Percentiles rank a stretch among this genome's conserved stretches.
Conservation (phyloP, 2,329 filamentous ascomycete species). For the Capronia americana region DNA sequence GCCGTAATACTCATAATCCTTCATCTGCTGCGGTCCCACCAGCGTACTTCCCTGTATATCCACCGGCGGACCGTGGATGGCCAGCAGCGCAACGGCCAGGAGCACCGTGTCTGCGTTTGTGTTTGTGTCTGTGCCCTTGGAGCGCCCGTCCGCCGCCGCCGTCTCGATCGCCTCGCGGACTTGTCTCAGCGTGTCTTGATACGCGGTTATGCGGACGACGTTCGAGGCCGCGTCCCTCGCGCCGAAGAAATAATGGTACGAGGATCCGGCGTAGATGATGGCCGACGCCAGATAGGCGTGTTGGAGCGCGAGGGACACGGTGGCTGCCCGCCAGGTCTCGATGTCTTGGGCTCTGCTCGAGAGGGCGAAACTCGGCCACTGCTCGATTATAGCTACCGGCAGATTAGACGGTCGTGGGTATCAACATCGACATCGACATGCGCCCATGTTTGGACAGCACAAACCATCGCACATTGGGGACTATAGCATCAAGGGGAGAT, state of each 20-base stretch:
- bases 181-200: constrained; percentile 19
- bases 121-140: neutral
- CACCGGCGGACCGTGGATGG: constrained; percentile 18
- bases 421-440: neutral
- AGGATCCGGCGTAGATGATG: constrained; percentile 27
- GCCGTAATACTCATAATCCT: constrained; percentile 26
- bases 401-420: constrained; percentile 5
- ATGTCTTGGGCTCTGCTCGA: constrained; percentile 20
- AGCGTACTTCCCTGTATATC: constrained; percentile 2
- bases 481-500: neutral
- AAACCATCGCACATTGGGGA: neutral
- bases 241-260: constrained; percentile 28
- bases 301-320: constrained; percentile 18
- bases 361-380: constrained; percentile 27
- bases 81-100: constrained; percentile 23
- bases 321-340: constrained; percentile 23
- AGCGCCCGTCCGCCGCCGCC: neutral
- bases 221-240: constrained; percentile 8
- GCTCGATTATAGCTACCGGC: constrained; percentile 24
- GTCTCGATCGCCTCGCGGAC: constrained; percentile 18
- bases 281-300: constrained; percentile 23
- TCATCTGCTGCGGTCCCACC: neutral
- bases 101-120: constrained; percentile 24
- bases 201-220: constrained; percentile 17
- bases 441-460: neutral